Conservation (phyloP, 768 basidiomycete species). For the Termitomyces sp. region DNA sequence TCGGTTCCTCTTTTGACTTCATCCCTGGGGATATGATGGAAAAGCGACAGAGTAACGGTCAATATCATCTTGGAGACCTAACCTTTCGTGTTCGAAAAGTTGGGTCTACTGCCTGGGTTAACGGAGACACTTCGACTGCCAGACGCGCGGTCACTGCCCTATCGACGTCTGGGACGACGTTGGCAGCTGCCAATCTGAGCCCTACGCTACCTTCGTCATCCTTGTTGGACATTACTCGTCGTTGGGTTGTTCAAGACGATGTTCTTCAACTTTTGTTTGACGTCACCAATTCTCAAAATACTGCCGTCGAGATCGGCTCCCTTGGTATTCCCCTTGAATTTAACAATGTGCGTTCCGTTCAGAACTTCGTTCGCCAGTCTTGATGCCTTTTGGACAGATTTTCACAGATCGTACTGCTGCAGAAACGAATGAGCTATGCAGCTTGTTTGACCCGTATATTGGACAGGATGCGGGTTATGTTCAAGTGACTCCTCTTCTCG, state of each 20-base stretch:
- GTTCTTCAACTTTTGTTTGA: slow-evolving; percentile 45
- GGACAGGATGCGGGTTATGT: slow-evolving; percentile 51
- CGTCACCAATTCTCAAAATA: slow-evolving; percentile 40
- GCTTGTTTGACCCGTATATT: slow-evolving; percentile 52
- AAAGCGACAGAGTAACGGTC: slow-evolving; percentile 37
- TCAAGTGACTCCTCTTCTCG: slow-evolving; percentile 46
- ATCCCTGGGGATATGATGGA: slow-evolving; percentile 48
- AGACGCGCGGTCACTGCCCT: slow-evolving; percentile 34
- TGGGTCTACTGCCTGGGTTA: slow-evolving; percentile 41
- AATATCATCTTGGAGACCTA: slow-evolving; percentile 53
- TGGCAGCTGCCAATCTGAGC: slow-evolving; percentile 43
- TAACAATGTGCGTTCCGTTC: slow-evolving; percentile 39
- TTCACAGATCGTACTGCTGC: slow-evolving; percentile 49
- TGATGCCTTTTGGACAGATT: slow-evolving; percentile 28
- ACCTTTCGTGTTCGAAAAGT: slow-evolving; percentile 44
- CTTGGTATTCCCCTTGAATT: slow-evolving; percentile 50
- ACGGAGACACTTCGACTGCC: slow-evolving; percentile 37
- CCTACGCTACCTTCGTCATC: slow-evolving; percentile 42
- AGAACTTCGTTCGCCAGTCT: background rate
- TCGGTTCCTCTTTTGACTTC: slow-evolving; percentile 40
- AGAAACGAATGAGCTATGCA: slow-evolving; percentile 46
- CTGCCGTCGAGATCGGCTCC: slow-evolving; percentile 48
- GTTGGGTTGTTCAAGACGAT: slow-evolving; percentile 39
- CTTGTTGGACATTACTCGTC: slow-evolving; percentile 43
- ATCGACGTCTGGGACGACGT: slow-evolving; percentile 33